Base-by-base conservation (phyloP, 768 basidiomycete genomes). In the Floccularia luteovirens region DNA sequence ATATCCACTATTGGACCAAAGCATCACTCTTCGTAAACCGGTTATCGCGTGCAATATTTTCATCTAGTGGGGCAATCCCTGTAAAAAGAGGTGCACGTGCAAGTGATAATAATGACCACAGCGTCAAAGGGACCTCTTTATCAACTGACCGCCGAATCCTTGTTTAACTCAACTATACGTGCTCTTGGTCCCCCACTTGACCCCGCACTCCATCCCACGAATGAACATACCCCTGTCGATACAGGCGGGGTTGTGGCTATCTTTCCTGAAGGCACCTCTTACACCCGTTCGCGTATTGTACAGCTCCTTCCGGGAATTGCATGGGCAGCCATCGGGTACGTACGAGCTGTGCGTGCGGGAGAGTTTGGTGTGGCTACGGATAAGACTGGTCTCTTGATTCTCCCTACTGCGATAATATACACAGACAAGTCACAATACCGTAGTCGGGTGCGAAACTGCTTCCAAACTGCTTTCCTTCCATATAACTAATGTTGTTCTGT, bases 271-370 rank as follows among this genome's bases (percentile, higher is more conserved):
- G 79, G 79, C 14, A 74, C 73, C 24, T 69, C 65, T 39, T 72
- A 74, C 44, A 74, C 70, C 0, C 61, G 68, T 40, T 64, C 67
- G 7, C 52, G 58, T 3, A 74, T 75, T 30, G 56, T 64, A 16
- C 75, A 74, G 46, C 53, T 71, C 10, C 55, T 73, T 55, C 78
- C 82, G 34, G 85, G 86, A 4, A 73, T 74, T 2, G 74, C 77
- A 4, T 82, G 84, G 79, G 75, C 79, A 32, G 82, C 79, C 4
- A 69, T 87, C 35, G 84, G 87, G 52, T 86, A 76, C 55, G 62
- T 69, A 36, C 66, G 73, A 44, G 44, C 48, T 72, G 51, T 53
- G 39, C 45, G 43, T 17, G 41, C 39, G 21, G 49, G 41, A 44
- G 56, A 65, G 31, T n/a, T n/a, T n/a, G n/a, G n/a, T n/a, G n/a